Conservation (phyloP, 2,329 filamentous ascomycete genomes). For the Ophiosphaerella korrae region DNA sequence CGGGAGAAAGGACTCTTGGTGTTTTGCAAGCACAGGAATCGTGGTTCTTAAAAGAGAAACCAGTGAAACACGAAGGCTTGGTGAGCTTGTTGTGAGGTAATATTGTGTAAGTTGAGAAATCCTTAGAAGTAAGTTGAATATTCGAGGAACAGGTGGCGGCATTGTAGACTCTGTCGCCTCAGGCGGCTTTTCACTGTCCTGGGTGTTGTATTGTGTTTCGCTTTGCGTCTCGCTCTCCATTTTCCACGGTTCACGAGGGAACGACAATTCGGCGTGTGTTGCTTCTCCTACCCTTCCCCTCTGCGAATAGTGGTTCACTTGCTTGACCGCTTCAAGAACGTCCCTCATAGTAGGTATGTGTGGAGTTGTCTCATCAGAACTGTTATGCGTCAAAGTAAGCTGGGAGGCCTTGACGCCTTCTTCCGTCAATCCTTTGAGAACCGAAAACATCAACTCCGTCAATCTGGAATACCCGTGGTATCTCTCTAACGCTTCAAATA, state of each 20-base stretch:
- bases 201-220: constrained; percentile 33
- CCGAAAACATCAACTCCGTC: constrained; percentile 82
- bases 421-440: constrained; percentile 80
- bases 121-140: constrained; percentile 78
- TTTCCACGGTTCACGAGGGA: constrained; percentile 44
- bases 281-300: constrained; percentile 31
- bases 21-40: constrained; percentile 70
- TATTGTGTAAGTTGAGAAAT: constrained; percentile 86
- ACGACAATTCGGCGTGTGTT: constrained; percentile 19
- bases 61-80: constrained; percentile 76
- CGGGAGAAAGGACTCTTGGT: constrained; percentile 85
- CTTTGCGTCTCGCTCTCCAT: constrained; percentile 30
- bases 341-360: constrained; percentile 20
- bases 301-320: constrained; percentile 36
- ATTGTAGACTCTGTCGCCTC: constrained; percentile 40
- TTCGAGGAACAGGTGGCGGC: constrained; percentile 71
- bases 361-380: not conserved
- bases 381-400: constrained; percentile 46
- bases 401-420: constrained; percentile 70
- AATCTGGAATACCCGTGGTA: constrained; percentile 91
- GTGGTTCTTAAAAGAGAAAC: constrained; percentile 77
- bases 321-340: constrained; percentile 39
- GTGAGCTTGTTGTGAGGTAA: constrained; percentile 84
- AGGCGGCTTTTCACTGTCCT: constrained; percentile 37
- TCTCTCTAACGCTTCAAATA: constrained; percentile 91